phyloP scores from a whole-genome alignment of 371 early-diverging fungal species.

The Racocetra persica region DNA sequence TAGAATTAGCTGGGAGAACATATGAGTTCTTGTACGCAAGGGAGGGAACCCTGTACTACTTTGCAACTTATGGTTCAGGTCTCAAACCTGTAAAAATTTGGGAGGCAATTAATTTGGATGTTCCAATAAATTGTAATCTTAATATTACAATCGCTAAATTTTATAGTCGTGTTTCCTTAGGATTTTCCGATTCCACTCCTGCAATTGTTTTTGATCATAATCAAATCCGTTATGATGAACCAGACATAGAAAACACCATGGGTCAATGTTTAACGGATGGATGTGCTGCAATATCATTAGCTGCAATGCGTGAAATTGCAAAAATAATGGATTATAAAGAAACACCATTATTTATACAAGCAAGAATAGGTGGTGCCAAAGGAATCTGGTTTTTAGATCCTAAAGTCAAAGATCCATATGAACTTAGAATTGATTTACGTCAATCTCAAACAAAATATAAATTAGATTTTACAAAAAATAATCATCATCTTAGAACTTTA shows the following conservation, averaged over 20 bases:
- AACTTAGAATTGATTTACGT: slow-evolving; percentile 55
- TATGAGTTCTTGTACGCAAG: slow-evolving; percentile 45
- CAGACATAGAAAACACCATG: slow-evolving; percentile 38
- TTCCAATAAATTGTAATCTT: slow-evolving; percentile 56
- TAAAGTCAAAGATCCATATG: slow-evolving; percentile 46
- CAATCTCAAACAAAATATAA: slow-evolving; percentile 57
- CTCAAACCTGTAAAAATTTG: slow-evolving; percentile 49
- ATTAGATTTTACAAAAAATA: slow-evolving; percentile 48
- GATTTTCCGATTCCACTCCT: slow-evolving; percentile 57
- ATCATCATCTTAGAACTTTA: slow-evolving; percentile 56
- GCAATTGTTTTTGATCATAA: slow-evolving; percentile 53
- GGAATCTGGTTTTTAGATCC: slow-evolving; percentile 59
- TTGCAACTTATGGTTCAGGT: slow-evolving; percentile 53
- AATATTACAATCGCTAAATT: slow-evolving; percentile 56
- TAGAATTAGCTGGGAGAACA: slow-evolving; percentile 41
- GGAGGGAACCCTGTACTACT: slow-evolving; percentile 42
- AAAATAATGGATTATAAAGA: slow-evolving; percentile 49
- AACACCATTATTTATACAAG: slow-evolving; percentile 59
- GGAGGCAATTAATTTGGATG: slow-evolving; percentile 57
- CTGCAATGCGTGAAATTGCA: slow-evolving; percentile 57
- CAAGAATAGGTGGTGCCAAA: slow-evolving; percentile 61
- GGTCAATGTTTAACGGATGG: slow-evolving; percentile 60
- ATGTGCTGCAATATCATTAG: slow-evolving; percentile 57
- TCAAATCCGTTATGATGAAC: slow-evolving; percentile 51
- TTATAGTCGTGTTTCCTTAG: slow-evolving; percentile 56